Conservation (phyloP, 139 green algal species). For the Trebouxia sp. region DNA sequence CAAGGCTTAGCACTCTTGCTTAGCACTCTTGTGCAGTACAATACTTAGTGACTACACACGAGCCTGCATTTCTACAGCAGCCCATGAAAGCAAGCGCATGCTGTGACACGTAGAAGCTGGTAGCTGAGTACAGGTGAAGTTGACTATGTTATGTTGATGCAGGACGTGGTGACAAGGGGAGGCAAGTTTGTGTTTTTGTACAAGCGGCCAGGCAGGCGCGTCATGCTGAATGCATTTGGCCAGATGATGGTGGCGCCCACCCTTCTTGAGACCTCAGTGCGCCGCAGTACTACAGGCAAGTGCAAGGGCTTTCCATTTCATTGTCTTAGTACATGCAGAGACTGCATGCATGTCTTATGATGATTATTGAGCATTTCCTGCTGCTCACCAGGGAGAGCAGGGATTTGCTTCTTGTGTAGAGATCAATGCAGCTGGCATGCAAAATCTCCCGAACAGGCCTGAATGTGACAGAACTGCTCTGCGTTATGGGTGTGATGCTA, state of each 20-base stretch:
- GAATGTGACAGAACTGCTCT: too few species aligned
- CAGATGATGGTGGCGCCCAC: conserved; percentile 46
- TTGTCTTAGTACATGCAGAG: neutral
- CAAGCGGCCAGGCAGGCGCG: conserved; percentile 43
- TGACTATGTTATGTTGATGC: too few species aligned
- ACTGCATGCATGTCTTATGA: neutral
- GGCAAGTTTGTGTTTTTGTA: conserved; percentile 47
- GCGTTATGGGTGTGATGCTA: too few species aligned
- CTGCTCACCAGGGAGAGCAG: too few species aligned
- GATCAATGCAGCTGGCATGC: too few species aligned
- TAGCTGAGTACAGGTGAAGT: too few species aligned
- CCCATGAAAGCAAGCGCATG: too few species aligned
- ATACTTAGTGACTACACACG: too few species aligned
- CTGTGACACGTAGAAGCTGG: too few species aligned
- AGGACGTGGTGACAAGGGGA: conserved; percentile 31
- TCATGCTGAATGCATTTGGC: conserved; percentile 46
- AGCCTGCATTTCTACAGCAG: too few species aligned
- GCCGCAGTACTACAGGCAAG: neutral
- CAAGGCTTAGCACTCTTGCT: neutral
- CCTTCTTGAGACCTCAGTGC: conserved; percentile 40
- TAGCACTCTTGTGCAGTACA: neutral
- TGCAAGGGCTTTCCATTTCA: neutral
- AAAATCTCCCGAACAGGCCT: too few species aligned
- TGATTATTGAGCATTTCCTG: neutral
- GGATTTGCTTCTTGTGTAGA: too few species aligned